Evolutionary conservation across 306 rosid genomes (phyloP).

Genomic region (Pterocarpus macrocarpus): DNA sequence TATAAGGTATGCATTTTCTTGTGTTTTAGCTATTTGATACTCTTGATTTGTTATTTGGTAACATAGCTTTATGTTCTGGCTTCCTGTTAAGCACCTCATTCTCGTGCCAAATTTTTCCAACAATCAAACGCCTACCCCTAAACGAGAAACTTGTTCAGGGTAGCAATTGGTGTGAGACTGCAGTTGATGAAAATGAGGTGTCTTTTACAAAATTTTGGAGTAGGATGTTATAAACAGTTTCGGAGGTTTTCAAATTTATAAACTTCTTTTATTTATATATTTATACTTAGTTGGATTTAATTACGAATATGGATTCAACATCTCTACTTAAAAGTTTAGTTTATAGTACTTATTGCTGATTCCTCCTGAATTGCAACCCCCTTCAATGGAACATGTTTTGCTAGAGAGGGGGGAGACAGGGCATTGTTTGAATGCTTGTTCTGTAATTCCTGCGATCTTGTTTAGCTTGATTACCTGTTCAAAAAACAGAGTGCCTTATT

Average conservation of each 20-base stretch:
- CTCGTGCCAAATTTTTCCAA: conserved; percentile 7
- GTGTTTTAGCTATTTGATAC: background rate
- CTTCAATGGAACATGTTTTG: conserved; percentile 1
- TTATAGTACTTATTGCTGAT: background rate
- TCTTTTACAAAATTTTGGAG: conserved; percentile 10
- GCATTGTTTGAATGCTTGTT: background rate
- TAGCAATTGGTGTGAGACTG: background rate
- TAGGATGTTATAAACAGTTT: background rate
- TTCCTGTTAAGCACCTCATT: conserved; percentile 20
- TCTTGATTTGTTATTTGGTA: background rate
- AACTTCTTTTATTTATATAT: background rate
- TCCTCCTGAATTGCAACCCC: conserved; percentile 1
- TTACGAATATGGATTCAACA: background rate
- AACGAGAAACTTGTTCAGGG: background rate
- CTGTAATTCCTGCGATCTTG: conserved; percentile 15
- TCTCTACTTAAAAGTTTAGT: background rate
- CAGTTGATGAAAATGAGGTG: conserved; percentile 1
- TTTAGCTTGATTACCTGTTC: conserved; percentile 32
- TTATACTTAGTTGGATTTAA: background rate
- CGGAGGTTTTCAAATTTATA: background rate
- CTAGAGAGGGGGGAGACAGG: background rate
- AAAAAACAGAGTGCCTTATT: conserved; percentile 9
- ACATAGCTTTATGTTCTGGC: background rate
- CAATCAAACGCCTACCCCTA: conserved; percentile 10
- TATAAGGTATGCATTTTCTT: background rate